phyloP scores from a whole-genome alignment of 169 alveolate genomes.

The Cryptosporidium muris region DNA sequence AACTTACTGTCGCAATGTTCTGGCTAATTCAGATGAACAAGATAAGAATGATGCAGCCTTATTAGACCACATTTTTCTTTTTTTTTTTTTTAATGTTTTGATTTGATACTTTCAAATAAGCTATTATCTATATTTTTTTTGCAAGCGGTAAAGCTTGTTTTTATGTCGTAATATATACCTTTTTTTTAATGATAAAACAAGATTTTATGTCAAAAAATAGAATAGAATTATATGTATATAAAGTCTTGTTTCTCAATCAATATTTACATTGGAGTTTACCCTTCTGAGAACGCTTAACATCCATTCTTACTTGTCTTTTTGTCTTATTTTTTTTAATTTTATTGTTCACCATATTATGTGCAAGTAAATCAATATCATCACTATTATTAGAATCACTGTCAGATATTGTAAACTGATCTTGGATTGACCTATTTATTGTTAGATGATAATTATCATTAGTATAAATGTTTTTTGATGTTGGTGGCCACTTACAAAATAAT shows the following conservation, averaged over 20 bases:
- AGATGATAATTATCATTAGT: neutral
- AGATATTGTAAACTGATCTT: constrained; percentile 2
- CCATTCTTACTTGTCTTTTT: constrained; percentile 67
- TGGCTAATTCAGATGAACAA: too few species aligned
- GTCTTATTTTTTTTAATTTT: constrained; percentile 17
- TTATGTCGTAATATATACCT: neutral
- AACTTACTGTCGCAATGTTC: too few species aligned
- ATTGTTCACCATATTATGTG: neutral
- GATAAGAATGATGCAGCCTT: too few species aligned
- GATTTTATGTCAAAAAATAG: neutral
- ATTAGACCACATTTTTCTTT: too few species aligned
- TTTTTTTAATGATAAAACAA: neutral
- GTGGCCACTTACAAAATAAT: constrained; percentile 85
- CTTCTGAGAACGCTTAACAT: constrained; percentile 13
- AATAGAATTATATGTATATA: neutral
- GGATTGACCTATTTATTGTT: neutral
- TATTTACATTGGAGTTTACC: constrained; percentile 24
- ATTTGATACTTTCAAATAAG: too few species aligned
- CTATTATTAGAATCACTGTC: neutral
- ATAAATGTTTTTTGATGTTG: constrained; percentile 74
- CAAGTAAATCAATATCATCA: neutral
- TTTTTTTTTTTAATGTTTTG: too few species aligned
- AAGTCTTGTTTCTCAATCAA: too few species aligned
- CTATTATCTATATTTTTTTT: too few species aligned
- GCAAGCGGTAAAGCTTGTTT: too few species aligned